A percentile compares a stretch with the other conserved stretches of the same genome.
Evolutionary conservation across 768 basidiomycete species (phyloP).

Genomic region (Amanita fuliginea): DNA sequence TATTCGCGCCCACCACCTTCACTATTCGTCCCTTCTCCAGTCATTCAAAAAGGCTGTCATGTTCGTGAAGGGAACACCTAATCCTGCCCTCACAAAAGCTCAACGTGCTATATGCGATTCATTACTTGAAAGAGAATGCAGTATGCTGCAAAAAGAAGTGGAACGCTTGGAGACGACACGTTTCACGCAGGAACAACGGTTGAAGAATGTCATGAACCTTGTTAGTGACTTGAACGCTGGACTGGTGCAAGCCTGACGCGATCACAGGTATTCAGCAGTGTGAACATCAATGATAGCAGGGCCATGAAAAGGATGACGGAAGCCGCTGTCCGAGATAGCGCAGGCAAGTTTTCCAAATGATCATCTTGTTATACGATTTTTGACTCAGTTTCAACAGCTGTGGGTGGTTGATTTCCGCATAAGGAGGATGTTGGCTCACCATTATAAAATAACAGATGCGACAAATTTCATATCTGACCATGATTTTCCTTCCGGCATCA

Average conservation of each 20-base stretch:
- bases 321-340: slow-evolving; percentile 23
- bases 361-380: background rate
- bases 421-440: background rate
- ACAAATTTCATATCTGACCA: slow-evolving; percentile 35
- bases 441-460: slow-evolving; percentile 16
- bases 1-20: slow-evolving; percentile 48
- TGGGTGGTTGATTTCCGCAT: background rate
- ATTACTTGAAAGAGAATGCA: slow-evolving; percentile 34
- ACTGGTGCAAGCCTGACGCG: background rate
- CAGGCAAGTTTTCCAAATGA: slow-evolving; percentile 10
- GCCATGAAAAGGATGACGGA: slow-evolving; percentile 31
- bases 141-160: slow-evolving; percentile 37
- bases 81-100: slow-evolving; percentile 35
- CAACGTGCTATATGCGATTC: slow-evolving; percentile 18
- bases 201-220: slow-evolving; percentile 42
- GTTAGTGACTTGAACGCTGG: slow-evolving; percentile 12
- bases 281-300: slow-evolving; percentile 37
- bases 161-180: slow-evolving; percentile 31
- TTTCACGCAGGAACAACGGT: slow-evolving; percentile 28
- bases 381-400: slow-evolving; percentile 8
- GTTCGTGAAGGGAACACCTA: slow-evolving; percentile 37
- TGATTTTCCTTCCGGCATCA: slow-evolving; percentile 42
- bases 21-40: slow-evolving; percentile 43
- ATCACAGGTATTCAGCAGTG: slow-evolving; percentile 31
- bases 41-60: slow-evolving; percentile 41